Conservation (phyloP, 306 rosid genomes). For the Canavalia ensiformis region DNA sequence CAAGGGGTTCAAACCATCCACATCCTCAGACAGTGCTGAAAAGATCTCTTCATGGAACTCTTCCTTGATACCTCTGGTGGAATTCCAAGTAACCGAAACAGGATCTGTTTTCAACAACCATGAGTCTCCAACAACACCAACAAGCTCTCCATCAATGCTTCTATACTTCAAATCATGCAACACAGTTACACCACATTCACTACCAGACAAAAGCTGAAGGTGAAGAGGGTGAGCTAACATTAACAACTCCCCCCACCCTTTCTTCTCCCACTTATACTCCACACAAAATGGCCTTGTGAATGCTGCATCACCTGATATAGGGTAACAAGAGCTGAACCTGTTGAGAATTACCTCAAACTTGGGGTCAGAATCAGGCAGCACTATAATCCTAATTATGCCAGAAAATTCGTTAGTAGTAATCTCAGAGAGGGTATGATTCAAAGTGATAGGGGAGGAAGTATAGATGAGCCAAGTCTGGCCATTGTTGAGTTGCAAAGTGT, state of each 20-base stretch:
- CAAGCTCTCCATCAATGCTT: conserved; percentile 89
- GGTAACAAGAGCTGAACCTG: conserved; percentile 71
- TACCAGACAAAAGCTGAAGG: conserved; percentile 58
- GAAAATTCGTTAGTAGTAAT: conserved; percentile 62
- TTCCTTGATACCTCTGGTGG: conserved; percentile 64
- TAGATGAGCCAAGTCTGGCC: conserved; percentile 88
- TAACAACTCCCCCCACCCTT: conserved; percentile 80
- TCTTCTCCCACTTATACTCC: conserved; percentile 78
- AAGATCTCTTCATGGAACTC: conserved; percentile 63
- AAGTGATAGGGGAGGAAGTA: conserved; percentile 62
- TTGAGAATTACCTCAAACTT: conserved; percentile 62
- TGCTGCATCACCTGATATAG: conserved; percentile 71
- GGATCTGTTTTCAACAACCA: conserved; percentile 73
- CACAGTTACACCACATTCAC: conserved; percentile 51
- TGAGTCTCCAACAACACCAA: conserved; percentile 87
- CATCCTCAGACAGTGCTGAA: conserved; percentile 70
- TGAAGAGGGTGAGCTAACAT: conserved; percentile 96
- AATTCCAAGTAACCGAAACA: conserved; percentile 83
- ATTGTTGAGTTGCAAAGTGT: conserved; percentile 71
- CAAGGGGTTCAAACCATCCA: conserved; percentile 54
- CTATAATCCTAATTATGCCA: conserved; percentile 72
- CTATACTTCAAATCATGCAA: conserved; percentile 70
- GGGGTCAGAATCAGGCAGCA: conserved; percentile 64
- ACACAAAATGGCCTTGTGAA: conserved; percentile 66
- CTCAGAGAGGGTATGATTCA: conserved; percentile 49